Base-by-base conservation (phyloP, 2,329 filamentous ascomycete genomes). In the Chrysosphaeria jannelii region DNA sequence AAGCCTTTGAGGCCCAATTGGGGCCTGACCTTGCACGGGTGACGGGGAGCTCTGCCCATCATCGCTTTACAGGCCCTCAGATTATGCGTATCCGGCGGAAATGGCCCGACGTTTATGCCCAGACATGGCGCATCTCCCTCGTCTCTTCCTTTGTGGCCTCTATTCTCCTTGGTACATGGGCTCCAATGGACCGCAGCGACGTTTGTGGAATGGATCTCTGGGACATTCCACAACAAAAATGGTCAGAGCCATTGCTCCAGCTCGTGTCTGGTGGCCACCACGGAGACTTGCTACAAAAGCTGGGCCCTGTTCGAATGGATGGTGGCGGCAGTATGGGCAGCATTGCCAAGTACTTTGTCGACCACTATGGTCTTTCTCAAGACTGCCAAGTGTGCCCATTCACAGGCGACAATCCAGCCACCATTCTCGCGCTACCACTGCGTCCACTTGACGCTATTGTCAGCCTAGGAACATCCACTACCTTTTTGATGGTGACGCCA, bases 181-280 rank as follows among this genome's bases (percentile, higher is more conserved):
- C 85, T 0, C 76, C 79, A 1, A 68, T 91, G 33, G 85, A 97
- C 41, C 79, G 90, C 34, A 70, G 71, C 36, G 85, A 97, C 45
- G 79, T 81, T 13, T 89, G 78, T 36, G 85, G 85, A 25, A 90
- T 90, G 69, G 90, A 93, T 41, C 52, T 97, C 5, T 93, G 78
- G 76, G 76, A 93, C 37, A 78, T 93, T 32, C 51, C 63, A 31
- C 51, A 56, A 11, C 63, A 71, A 32, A 41, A 45, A 11, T 93
- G 76, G 64, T 65, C 69, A 32, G 60, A 78, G 27, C 48, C 58
- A 10, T 57, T 91, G 1, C 58, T 97, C 10, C 52, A 59, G 19
- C 63, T 90, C 8, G 60, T 71, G 11, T 74, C 72, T 4, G 74
- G 69, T 20, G 44, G 53, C 14, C 33, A 34, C 13, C 64, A 62